Evolutionary conservation across 208 protist genomes (phyloP).

Genomic region (Leishmania lainsoni): DNA sequence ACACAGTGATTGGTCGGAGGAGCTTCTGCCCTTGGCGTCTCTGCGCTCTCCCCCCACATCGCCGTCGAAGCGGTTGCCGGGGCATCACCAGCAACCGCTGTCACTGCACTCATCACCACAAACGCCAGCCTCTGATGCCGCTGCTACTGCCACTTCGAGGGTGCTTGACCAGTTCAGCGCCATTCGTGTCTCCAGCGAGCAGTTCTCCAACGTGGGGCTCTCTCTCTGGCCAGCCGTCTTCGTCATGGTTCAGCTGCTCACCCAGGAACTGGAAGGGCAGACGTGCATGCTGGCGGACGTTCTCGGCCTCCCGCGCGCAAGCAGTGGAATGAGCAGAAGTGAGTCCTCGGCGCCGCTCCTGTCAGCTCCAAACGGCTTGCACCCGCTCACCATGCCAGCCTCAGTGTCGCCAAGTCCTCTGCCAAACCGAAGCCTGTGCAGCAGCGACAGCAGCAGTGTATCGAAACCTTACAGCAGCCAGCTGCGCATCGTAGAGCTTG

Average conservation of each 20-base stretch:
- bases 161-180: slow-evolving; percentile 42
- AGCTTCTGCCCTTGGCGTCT: slow-evolving; percentile 6
- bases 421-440: background rate
- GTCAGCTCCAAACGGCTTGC: slow-evolving; percentile 6
- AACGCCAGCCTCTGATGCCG: slow-evolving; percentile 3
- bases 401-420: background rate
- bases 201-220: slow-evolving; percentile 82
- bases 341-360: background rate
- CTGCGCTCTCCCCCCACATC: background rate
- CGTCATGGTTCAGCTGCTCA: slow-evolving; percentile 74
- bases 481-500: slow-evolving; percentile 74
- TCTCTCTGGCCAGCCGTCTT: slow-evolving; percentile 82
- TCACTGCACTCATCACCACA: background rate
- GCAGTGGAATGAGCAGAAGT: background rate
- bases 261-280: slow-evolving; percentile 51
- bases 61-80: background rate
- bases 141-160: background rate
- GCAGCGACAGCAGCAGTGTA: background rate
- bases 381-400: background rate
- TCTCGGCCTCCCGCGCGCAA: slow-evolving; percentile 25
- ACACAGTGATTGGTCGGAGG: background rate
- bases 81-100: background rate
- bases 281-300: slow-evolving; percentile 39
- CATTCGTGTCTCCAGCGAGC: slow-evolving; percentile 54
- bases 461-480: slow-evolving; percentile 20